Percentiles rank a stretch among this genome's conserved stretches.
Evolutionary conservation across 148 eudicot genomes (phyloP).

Genomic region (Gaultheria prostrata): DNA sequence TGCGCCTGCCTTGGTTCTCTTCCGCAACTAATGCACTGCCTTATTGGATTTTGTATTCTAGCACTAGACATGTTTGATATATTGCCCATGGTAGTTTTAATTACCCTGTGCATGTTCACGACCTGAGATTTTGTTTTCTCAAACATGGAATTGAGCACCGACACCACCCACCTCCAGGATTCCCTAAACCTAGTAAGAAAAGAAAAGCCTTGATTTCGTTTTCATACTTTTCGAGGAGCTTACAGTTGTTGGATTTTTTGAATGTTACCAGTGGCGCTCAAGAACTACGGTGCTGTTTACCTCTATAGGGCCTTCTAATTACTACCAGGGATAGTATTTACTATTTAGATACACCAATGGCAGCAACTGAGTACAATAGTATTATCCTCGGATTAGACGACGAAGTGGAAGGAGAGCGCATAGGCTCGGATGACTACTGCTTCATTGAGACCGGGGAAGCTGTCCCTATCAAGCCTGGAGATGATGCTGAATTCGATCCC

Average conservation of each 20-base stretch:
- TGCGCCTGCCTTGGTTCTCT: too few relatives aligned
- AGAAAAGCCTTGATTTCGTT: background rate
- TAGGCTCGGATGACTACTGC: slow-evolving; percentile 47
- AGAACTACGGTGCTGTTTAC: background rate
- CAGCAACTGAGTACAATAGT: background rate
- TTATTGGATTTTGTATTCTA: too few relatives aligned
- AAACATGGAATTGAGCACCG: too few relatives aligned
- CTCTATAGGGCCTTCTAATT: background rate
- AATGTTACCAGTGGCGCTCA: background rate
- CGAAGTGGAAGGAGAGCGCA: slow-evolving; percentile 60
- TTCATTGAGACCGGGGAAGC: slow-evolving; percentile 60
- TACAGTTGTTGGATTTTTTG: background rate
- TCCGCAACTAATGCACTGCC: too few relatives aligned
- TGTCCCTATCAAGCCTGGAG: slow-evolving; percentile 38
- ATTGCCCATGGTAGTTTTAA: too few relatives aligned
- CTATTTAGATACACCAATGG: background rate
- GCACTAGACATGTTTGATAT: too few relatives aligned
- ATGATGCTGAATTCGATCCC: slow-evolving; percentile 35
- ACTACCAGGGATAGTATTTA: background rate
- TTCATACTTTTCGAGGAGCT: background rate
- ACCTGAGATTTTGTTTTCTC: too few relatives aligned
- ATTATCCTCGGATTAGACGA: slow-evolving; percentile 30
- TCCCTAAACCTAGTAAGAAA: too few relatives aligned
- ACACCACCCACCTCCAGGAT: too few relatives aligned
- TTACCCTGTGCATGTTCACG: too few relatives aligned